Evolutionary conservation across 2,329 filamentous ascomycete genomes (phyloP).

Genomic region (Diplocarpon mali): DNA sequence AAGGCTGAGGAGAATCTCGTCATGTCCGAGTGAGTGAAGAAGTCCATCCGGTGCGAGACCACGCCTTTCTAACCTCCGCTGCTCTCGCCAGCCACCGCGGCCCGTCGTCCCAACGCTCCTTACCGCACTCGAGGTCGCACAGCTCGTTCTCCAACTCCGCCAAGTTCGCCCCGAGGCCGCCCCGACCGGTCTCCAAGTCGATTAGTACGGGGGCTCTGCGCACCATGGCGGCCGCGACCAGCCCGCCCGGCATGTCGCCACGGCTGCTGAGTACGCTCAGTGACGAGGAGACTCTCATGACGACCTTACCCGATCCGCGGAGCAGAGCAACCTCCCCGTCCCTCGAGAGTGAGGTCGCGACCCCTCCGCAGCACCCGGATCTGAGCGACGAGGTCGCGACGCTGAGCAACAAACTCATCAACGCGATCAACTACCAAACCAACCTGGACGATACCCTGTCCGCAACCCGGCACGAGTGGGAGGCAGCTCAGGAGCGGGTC

Average conservation of each 20-base stretch:
- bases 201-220: conserved; percentile 30
- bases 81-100: too few species aligned
- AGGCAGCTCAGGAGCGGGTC: conserved; percentile 57
- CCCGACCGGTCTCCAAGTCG: conserved; percentile 27
- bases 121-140: neutral
- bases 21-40: neutral
- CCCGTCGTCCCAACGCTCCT: too few species aligned
- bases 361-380: conserved; percentile 39
- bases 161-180: conserved; percentile 27
- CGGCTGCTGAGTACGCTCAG: conserved; percentile 30
- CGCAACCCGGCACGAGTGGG: conserved; percentile 72
- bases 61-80: too few species aligned
- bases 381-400: conserved; percentile 69
- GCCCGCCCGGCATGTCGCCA: conserved; percentile 17
- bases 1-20: too few species aligned
- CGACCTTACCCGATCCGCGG: conserved; percentile 56
- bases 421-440: conserved; percentile 94
- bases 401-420: conserved; percentile 89
- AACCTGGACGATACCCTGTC: conserved; percentile 80
- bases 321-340: conserved; percentile 40
- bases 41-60: neutral
- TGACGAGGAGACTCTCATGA: conserved; percentile 50
- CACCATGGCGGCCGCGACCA: conserved; percentile 28
- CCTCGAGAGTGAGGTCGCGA: conserved; percentile 27
- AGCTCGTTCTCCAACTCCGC: conserved; percentile 35